Percentiles rank a stretch among this genome's conserved stretches.
These are phyloP conservation scores for Schoenoplectus tabernaemontani DNA, from an alignment of 202 grass and related monocot species.

Conservation along the genomic window DNA sequence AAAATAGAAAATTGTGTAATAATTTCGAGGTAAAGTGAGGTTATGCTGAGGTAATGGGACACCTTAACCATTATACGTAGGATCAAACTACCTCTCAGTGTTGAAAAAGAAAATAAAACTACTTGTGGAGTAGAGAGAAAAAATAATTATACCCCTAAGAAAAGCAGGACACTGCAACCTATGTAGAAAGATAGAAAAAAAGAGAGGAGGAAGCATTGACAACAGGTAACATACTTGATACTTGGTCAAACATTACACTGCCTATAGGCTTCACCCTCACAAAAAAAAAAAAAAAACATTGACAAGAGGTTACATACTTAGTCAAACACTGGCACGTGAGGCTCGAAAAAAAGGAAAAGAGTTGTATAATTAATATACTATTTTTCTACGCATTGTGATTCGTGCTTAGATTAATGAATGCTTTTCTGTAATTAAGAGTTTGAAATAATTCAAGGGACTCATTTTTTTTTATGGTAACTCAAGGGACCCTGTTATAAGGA, in stretches of 20 bases:
- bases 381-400: not conserved
- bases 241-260: no score
- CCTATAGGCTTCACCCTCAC: no score
- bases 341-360: not conserved
- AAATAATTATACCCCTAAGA: not conserved
- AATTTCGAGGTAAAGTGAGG: not conserved
- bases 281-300: no score
- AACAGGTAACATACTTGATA: no score
- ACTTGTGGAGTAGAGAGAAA: not conserved
- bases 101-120: not conserved
- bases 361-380: not conserved
- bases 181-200: not conserved
- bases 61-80: conserved; percentile 5
- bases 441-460: not conserved
- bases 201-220: not conserved
- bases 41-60: conserved; percentile 26
- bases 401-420: not conserved
- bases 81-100: not conserved
- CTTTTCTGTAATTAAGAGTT: not conserved
- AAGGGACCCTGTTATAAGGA: not conserved
- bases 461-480: no score
- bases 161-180: not conserved
- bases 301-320: not conserved
- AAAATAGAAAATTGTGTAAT: not conserved
- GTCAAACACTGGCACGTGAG: conserved; percentile 19